Conservation (phyloP, 192 early-diverging fungal species). For the Pilaira anomala region DNA sequence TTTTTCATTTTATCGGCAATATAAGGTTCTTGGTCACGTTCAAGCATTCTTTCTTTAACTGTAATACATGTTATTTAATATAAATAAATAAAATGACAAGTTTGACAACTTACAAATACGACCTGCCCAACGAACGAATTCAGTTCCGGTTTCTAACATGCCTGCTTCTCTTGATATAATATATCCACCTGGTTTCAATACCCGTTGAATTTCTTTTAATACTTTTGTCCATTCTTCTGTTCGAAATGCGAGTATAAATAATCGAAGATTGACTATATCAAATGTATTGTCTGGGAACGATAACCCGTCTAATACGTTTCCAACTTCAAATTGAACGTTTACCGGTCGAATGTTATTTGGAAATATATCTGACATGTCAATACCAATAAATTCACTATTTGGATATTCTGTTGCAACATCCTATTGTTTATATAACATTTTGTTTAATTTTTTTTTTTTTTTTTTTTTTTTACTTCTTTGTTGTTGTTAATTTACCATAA, state of each 20-base stretch:
- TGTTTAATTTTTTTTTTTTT: not conserved
- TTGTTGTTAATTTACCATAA: slow-evolving; percentile 10
- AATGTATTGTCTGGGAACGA: slow-evolving; percentile 16
- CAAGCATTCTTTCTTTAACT: slow-evolving; percentile 13
- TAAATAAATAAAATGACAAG: not conserved
- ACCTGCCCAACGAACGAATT: not conserved
- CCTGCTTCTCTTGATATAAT: slow-evolving; percentile 24
- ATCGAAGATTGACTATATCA: slow-evolving; percentile 25
- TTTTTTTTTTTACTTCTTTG: not conserved
- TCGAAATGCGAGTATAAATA: slow-evolving; percentile 10
- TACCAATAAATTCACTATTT: slow-evolving; percentile 25
- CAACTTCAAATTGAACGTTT: slow-evolving; percentile 22
- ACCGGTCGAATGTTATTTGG: slow-evolving; percentile 8
- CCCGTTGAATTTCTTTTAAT: slow-evolving; percentile 7
- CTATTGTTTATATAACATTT: not conserved
- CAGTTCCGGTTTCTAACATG: slow-evolving; percentile 24
- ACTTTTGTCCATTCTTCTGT: slow-evolving; percentile 18
- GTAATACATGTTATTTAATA: not conserved
- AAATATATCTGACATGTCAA: slow-evolving; percentile 25
- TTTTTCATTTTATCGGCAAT: slow-evolving; percentile 15
- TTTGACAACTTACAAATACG: not conserved
- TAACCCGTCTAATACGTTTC: slow-evolving; percentile 20
- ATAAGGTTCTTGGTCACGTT: slow-evolving; percentile 27
- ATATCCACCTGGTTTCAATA: slow-evolving; percentile 32
- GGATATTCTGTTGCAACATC: slow-evolving; percentile 31